These are phyloP conservation scores for Coemansia sp. DNA, from an alignment of 192 early-diverging fungal species.

Conservation along the genomic window DNA sequence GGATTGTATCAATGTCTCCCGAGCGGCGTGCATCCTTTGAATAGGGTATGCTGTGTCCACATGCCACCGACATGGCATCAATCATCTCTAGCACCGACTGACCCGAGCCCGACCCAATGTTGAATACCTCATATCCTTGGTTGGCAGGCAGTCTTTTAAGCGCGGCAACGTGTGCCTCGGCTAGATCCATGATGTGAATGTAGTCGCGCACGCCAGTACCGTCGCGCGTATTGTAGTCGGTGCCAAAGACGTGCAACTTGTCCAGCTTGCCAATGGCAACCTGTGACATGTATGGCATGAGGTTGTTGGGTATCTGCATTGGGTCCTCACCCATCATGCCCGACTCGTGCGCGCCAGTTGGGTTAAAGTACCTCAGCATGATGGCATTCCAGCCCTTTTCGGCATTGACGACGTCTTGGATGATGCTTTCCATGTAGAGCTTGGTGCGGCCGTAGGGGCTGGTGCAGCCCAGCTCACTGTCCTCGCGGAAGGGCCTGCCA, in stretches of 20 bases:
- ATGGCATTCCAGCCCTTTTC: slow-evolving; percentile 64
- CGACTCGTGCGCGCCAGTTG: slow-evolving; percentile 85
- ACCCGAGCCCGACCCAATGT: slow-evolving; percentile 89
- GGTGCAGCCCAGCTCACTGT: slow-evolving; percentile 67
- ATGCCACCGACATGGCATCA: slow-evolving; percentile 75
- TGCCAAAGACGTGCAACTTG: slow-evolving; percentile 85
- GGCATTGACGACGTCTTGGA: slow-evolving; percentile 70
- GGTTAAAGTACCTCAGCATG: slow-evolving; percentile 91
- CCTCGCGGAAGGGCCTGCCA: slow-evolving; percentile 52
- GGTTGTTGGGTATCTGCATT: slow-evolving; percentile 80
- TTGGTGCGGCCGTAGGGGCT: slow-evolving; percentile 98
- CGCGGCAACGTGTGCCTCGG: slow-evolving; percentile 84
- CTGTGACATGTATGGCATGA: slow-evolving; percentile 87
- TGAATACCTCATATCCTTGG: slow-evolving; percentile 69
- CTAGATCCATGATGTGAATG: slow-evolving; percentile 93
- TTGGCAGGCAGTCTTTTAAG: slow-evolving; percentile 68
- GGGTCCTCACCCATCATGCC: slow-evolving; percentile 93
- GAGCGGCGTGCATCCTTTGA: slow-evolving; percentile 63
- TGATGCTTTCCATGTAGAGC: slow-evolving; percentile 83
- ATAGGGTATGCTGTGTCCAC: slow-evolving; percentile 77
- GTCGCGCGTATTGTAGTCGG: slow-evolving; percentile 89
- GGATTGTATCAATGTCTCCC: slow-evolving; percentile 84
- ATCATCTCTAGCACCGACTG: slow-evolving; percentile 93
- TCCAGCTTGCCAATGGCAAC: slow-evolving; percentile 83
- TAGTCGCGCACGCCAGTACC: slow-evolving; percentile 95